Conservation (phyloP, 352 stramenopile species). For the Phytophthora pluvialis region DNA sequence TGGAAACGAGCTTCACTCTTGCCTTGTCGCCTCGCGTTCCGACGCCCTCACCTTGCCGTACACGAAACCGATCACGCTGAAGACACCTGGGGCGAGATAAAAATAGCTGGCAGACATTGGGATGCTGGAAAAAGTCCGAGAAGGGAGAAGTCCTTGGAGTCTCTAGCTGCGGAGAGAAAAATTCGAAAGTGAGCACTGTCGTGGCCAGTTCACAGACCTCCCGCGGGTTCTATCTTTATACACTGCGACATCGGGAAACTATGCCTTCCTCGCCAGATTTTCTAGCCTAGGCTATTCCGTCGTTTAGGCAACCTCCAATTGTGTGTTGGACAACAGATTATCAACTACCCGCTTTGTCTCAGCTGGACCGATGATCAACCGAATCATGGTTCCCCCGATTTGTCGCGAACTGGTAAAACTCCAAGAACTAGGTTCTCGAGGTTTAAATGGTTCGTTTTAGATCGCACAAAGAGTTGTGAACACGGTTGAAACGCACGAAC, state of each 20-base stretch:
- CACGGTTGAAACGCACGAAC: too few species aligned
- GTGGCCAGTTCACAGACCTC: not conserved
- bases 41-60: constrained; percentile 8
- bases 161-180: not conserved
- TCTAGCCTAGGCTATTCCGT: too few species aligned
- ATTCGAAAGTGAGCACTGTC: constrained; percentile 5
- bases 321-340: too few species aligned
- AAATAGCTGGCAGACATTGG: constrained; percentile 8
- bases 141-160: not conserved
- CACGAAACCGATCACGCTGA: constrained; percentile 10
- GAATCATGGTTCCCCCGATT: too few species aligned
- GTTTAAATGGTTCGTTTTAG: too few species aligned
- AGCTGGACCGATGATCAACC: too few species aligned
- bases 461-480: too few species aligned
- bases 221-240: not conserved
- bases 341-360: too few species aligned
- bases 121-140: not conserved
- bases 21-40: not conserved
- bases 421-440: too few species aligned
- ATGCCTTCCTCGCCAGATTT: not conserved
- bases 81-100: constrained; percentile 5
- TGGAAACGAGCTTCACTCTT: constrained; percentile 1
- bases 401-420: too few species aligned
- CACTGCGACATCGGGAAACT: constrained; percentile 6
- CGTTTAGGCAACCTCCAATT: not conserved